Base-by-base conservation (phyloP, 129 eudicot genomes). In the Glebionis coronaria region DNA sequence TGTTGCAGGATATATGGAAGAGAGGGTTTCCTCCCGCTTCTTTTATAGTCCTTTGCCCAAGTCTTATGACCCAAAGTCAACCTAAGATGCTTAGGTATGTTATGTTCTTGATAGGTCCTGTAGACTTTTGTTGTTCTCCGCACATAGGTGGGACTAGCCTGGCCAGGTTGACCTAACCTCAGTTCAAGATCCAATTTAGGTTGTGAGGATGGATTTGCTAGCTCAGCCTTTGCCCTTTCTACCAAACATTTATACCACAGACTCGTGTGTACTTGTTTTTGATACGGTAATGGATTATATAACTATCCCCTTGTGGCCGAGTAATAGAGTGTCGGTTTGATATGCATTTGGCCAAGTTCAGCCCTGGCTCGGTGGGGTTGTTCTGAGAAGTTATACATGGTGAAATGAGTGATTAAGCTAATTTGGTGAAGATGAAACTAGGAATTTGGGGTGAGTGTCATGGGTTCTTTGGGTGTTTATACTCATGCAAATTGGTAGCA, bases 401-500 rank as follows among this genome's bases (percentile, higher is more conserved):
- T 3, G 12, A 4, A 27, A 28, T 28, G 35, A 28, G 4, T 3
- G 31, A 29, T 46, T 46, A 14, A 4, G 25, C 23, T 18, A 58
- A 44, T 42, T 63, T 28, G 11, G 16, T n/a, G 49, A 2, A 60
- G 12, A 51, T 4, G 71, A 51, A 12, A 67, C 12, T 14, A 15
- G 23, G 4, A 19, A 31, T 60, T 29, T 4, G 16, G 28, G 71
- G 61, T 50, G 61, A 67, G 3, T 11, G 16, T 21, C 44, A 25
- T 42, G 55, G 13, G 18, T 44, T 10, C 42, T 64, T 35, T 2
- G 12, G 58, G 49, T 67, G 49, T 31, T 31, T 51, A n/a, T 51
- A 65, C 50, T 2, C 71, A 67, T 67, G 61, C 71, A 51, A 12
- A 60, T 12, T 67, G 49, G 6, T 67, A 31, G 49, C 61, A 67